Conservation (phyloP, 2,329 filamentous ascomycete genomes). For the Xylariaceae sp. region DNA sequence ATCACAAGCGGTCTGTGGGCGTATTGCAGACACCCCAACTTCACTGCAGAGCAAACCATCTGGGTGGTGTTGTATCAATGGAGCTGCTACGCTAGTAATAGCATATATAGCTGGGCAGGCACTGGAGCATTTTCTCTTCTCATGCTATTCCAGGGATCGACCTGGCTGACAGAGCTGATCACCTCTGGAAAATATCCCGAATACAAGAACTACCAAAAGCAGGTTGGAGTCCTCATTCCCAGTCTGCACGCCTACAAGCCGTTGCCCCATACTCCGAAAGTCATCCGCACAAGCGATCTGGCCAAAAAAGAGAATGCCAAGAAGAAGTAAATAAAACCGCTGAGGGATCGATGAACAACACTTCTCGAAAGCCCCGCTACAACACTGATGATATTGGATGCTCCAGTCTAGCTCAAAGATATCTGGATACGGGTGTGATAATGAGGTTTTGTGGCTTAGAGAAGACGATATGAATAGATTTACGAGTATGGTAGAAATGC, state of each 20-base stretch:
- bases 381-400: no score
- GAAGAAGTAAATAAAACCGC: slow-evolving; percentile 35
- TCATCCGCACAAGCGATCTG: slow-evolving; percentile 50
- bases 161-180: slow-evolving; percentile 79
- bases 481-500: no score
- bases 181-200: slow-evolving; percentile 81
- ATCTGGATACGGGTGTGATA: no score
- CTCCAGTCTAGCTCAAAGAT: no score
- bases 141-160: slow-evolving; percentile 83
- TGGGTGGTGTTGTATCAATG: slow-evolving; percentile 89
- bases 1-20: slow-evolving; percentile 79
- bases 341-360: no score
- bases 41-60: slow-evolving; percentile 83
- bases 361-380: no score
- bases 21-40: slow-evolving; percentile 90
- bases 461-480: no score
- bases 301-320: slow-evolving; percentile 43
- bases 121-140: slow-evolving; percentile 67
- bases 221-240: slow-evolving; percentile 82
- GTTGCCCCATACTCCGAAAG: slow-evolving; percentile 37
- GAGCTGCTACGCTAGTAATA: slow-evolving; percentile 70
- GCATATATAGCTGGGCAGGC: slow-evolving; percentile 73
- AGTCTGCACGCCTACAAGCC: slow-evolving; percentile 44
- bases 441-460: no score
- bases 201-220: slow-evolving; percentile 77